Evolutionary conservation across 208 protist species (phyloP).

Genomic region (Zelonia costaricensis): DNA sequence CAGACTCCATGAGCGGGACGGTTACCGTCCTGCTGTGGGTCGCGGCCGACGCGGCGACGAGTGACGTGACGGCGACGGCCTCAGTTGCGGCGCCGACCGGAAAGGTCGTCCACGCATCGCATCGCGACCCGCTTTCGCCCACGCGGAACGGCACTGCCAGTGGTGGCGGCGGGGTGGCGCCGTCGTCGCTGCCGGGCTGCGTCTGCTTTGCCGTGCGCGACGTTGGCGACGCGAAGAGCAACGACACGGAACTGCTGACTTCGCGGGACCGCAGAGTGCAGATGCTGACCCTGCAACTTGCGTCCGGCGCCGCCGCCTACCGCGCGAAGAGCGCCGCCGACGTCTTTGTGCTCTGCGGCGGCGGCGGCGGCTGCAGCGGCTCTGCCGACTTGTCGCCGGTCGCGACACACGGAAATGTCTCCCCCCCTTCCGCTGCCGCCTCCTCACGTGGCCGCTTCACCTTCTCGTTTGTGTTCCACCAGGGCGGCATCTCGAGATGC

Average conservation of each 20-base stretch:
- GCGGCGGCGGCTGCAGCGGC: not conserved
- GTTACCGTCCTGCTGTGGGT: conserved; percentile 27
- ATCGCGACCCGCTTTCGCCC: no score
- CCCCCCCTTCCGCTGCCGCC: not conserved
- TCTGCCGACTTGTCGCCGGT: no score
- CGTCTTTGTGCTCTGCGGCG: conserved; percentile 5
- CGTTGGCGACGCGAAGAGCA: conserved; percentile 20
- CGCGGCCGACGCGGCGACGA: not conserved
- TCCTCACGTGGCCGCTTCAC: not conserved
- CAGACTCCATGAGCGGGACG: not conserved
- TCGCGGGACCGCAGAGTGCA: conserved; percentile 39
- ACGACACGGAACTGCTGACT: conserved; percentile 27
- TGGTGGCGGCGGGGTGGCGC: no score
- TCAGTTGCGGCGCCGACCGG: not conserved
- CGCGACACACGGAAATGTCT: no score
- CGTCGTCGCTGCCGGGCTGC: conserved; percentile 10
- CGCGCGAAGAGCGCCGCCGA: conserved; percentile 5
- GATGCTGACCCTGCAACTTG: conserved; percentile 24
- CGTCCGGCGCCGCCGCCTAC: conserved; percentile 16
- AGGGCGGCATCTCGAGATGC: conserved; percentile 39
- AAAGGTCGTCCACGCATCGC: not conserved
- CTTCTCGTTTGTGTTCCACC: conserved; percentile 37
- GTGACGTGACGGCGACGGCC: not conserved
- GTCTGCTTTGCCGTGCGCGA: conserved; percentile 31
- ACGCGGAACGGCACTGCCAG: no score